These are phyloP conservation scores for Hibiscus tridactylites DNA, from an alignment of 345 rosid genomes.

Conservation along the genomic window DNA sequence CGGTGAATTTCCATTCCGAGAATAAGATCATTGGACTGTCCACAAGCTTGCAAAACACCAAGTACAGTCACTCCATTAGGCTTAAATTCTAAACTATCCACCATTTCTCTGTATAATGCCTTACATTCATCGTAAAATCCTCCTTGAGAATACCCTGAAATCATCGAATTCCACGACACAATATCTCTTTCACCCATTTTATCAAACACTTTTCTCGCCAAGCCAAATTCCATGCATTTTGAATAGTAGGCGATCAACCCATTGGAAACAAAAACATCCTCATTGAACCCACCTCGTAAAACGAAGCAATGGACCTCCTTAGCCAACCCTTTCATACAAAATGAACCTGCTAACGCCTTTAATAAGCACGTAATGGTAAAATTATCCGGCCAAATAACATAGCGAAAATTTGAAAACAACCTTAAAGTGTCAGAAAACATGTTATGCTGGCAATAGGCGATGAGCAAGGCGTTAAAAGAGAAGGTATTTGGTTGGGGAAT, in stretches of 20 bases:
- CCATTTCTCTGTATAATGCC: constrained; percentile 49
- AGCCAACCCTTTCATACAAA: constrained; percentile 31
- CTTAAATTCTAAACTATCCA: constrained; percentile 28
- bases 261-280: constrained; percentile 51
- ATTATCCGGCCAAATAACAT: constrained; percentile 34
- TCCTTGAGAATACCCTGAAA: constrained; percentile 68
- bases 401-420: constrained; percentile 32
- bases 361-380: constrained; percentile 52
- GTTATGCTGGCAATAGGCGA: constrained; percentile 49
- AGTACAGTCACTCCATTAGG: constrained; percentile 59
- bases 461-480: constrained; percentile 70
- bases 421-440: constrained; percentile 37
- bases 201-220: constrained; percentile 57
- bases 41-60: constrained; percentile 71
- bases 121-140: constrained; percentile 64
- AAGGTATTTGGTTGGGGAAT: constrained; percentile 46
- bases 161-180: constrained; percentile 84
- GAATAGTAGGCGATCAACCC: constrained; percentile 60
- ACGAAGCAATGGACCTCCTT: constrained; percentile 53
- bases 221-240: constrained; percentile 34
- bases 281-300: constrained; percentile 38
- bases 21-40: constrained; percentile 58
- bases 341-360: constrained; percentile 44
- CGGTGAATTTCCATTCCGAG: constrained; percentile 69
- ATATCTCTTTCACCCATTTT: constrained; percentile 53